Base-by-base conservation (phyloP, 805 yeast genomes). In the Cyberlindnera sargentensis region DNA sequence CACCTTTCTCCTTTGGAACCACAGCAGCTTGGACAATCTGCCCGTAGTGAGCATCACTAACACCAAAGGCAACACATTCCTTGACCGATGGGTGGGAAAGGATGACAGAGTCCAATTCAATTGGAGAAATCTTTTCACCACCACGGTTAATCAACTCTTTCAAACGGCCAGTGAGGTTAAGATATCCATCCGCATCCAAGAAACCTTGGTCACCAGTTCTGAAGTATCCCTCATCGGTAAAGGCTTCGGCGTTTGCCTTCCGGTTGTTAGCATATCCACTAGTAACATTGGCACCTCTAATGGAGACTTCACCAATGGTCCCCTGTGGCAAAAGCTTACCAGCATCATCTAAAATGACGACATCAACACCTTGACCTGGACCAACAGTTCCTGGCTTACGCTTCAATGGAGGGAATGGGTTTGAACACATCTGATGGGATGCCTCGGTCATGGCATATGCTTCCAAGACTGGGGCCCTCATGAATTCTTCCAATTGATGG, bases 361-460 rank as follows among this genome's bases (percentile, higher is more conserved):
- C 70, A 41, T 78, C 75, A 8, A 80, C 85, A 31, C 87, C 87
- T 52, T 78, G 82, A 7, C 86, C 84, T 46, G 73, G 78, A 4
- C 88, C 87, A 24, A 82, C 88, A 5, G 88, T 79, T 11, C 88
- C 87, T 8, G 87, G 77, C 61, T 74, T 76, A 49, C 86, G 70
- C 47, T 70, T 60, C 10, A 80, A 82, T 11, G 82, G 80, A 8
- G 83, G 80, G 32, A 86, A 85, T 35, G 81, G 62, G 61, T 82
- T 82, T 3, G 88, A 80, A 8, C 85, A 78, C 81, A 82, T 83
- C 60, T 82, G 88, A 60, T 82, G 89, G n/a, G 85, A 72, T 1
- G 86, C 86, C 57, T 82, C 90, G 2, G 89, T 82, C 87, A 82
- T 82, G 4, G 88, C 89, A 56, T 82, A 82, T 0, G 89, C 89